Base-by-base conservation (phyloP, 495 filamentous ascomycete species). In the Aspergillus asperescens region DNA sequence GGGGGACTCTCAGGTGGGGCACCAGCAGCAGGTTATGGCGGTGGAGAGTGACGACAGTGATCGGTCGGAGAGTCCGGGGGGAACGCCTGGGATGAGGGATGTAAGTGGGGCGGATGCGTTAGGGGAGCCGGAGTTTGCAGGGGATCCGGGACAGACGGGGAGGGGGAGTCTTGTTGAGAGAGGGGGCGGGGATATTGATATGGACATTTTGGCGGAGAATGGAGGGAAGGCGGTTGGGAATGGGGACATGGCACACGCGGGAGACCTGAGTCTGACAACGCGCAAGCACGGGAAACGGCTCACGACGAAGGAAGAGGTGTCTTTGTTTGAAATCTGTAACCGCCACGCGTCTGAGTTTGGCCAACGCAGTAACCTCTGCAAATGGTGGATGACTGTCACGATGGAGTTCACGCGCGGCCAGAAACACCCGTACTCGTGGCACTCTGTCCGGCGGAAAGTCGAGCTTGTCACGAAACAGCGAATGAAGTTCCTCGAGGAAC, bases 361-460 rank as follows among this genome's bases (percentile, higher is more conserved):
- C 3, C 68, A 65, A 32, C 73, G 73, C 56, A 76, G 70, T 49
- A 74, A 72, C 29, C 65, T 76, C 4, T 76, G 73, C 53, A 71
- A 74, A 32, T 76, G 73, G 73, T 76, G 73, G 73, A 68, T 64
- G 52, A 69, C 60, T 5, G 59, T 76, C 15, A 67, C 73, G 10
- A 55, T 56, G 22, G 71, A 74, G 40, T 76, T 76, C 50, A 70
- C 66, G 6, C 58, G 53, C 22, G 62, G 64, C 16, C 66, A 72
- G 39, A 71, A 70, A 19, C 66, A 71, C 32, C 68, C 70, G 8
- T 76, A 76, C 55, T 71, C 67, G 13, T 76, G 73, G 73, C 71
- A 76, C 18, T 74, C 71, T 13, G 73, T 76, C 13, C 73, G 73
- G 6, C 62, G 73, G 23, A 76, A 74, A 55, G 73, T 76, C 2